phyloP scores from a whole-genome alignment of 441 rosid species.

The Cnidoscolus chayamansa region DNA sequence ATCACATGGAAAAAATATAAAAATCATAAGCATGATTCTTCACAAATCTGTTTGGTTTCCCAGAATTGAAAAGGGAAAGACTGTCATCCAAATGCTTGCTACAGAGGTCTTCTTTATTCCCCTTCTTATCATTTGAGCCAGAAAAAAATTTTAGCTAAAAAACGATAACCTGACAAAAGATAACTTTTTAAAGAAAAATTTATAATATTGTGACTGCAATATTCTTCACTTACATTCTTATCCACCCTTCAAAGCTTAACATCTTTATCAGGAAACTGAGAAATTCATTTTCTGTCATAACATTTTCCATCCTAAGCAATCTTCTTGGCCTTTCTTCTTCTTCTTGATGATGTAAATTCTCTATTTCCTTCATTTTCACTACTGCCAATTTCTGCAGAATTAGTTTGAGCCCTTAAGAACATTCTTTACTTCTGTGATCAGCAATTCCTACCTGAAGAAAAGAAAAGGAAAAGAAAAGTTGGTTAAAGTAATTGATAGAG shows the following conservation, averaged over 20 bases:
- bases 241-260: neutral
- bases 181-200: too few species aligned
- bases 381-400: neutral
- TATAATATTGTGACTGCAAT: too few species aligned
- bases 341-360: neutral
- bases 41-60: neutral
- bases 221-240: neutral
- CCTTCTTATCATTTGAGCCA: too few species aligned
- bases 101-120: too few species aligned
- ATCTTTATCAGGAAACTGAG: neutral
- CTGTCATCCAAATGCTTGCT: too few species aligned
- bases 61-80: neutral
- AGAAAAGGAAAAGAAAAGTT: neutral
- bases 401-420: neutral
- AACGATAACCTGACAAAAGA: too few species aligned
- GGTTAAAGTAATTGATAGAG: constrained; percentile 1
- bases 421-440: constrained; percentile 28
- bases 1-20: too few species aligned
- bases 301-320: neutral
- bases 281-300: neutral
- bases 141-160: too few species aligned
- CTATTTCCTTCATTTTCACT: neutral
- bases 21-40: neutral
- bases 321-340: neutral
- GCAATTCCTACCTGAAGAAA: constrained; percentile 21